Percentiles rank a stretch among this genome's conserved stretches.
phyloP scores from a whole-genome alignment of 495 filamentous ascomycete species.

The Trichoderma erinaceum region DNA sequence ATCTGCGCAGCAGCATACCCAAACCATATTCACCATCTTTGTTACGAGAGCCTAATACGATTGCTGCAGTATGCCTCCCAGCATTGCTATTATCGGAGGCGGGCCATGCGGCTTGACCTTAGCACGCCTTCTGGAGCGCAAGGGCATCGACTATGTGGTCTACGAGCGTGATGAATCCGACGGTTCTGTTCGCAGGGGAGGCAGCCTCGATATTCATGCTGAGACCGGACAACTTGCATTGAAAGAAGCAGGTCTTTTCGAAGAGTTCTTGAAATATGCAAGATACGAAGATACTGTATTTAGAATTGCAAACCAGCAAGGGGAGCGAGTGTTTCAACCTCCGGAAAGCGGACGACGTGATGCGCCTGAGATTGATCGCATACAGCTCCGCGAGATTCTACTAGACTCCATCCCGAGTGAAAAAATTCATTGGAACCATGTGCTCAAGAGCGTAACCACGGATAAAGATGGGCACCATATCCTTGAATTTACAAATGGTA shows the following conservation, averaged over 20 bases:
- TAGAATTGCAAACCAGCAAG: conserved; percentile 24
- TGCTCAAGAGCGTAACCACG: not conserved
- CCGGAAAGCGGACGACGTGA: conserved; percentile 19
- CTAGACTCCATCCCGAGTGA: conserved; percentile 33
- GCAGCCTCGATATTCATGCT: conserved; percentile 51
- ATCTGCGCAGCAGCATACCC: not conserved
- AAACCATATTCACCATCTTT: not conserved
- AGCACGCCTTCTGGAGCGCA: conserved; percentile 46
- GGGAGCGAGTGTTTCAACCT: conserved; percentile 19
- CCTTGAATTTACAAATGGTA: conserved; percentile 27
- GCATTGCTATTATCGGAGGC: conserved; percentile 52
- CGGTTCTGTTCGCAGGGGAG: conserved; percentile 39
- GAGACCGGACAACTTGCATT: conserved; percentile 48
- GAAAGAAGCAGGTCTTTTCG: conserved; percentile 43
- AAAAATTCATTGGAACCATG: conserved; percentile 27
- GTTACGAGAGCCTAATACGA: conserved; percentile 20
- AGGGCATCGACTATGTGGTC: conserved; percentile 42
- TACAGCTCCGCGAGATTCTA: conserved; percentile 38
- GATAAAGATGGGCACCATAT: conserved; percentile 21
- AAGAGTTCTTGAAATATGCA: conserved; percentile 36
- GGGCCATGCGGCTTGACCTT: conserved; percentile 55
- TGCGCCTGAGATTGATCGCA: conserved; percentile 37
- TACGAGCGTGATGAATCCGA: conserved; percentile 47
- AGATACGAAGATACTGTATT: conserved; percentile 25
- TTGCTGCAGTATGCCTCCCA: not conserved